Evolutionary conservation across 2,329 filamentous ascomycete species (phyloP).

Genomic region (Aspergillus melleus): DNA sequence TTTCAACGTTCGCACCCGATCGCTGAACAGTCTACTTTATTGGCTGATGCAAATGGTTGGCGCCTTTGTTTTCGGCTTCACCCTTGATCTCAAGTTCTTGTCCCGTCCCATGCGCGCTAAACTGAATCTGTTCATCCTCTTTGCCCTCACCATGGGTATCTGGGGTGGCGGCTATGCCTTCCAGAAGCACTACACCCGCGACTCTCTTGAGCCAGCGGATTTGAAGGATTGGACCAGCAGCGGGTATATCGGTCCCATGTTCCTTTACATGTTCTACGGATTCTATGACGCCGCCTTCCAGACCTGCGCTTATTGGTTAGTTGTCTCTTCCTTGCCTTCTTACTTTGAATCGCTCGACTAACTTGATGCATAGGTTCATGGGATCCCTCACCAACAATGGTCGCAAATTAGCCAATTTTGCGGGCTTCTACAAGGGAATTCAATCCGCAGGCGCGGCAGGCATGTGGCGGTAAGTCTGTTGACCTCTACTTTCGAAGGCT

Average conservation of each 20-base stretch:
- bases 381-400: constrained; percentile 89
- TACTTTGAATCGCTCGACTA: not conserved
- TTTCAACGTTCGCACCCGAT: constrained; percentile 72
- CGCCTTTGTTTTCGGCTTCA: constrained; percentile 69
- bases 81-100: constrained; percentile 62
- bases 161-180: constrained; percentile 85
- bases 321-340: constrained; percentile 7
- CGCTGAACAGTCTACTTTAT: constrained; percentile 79
- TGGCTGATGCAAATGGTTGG: constrained; percentile 77
- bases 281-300: constrained; percentile 91
- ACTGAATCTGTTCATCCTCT: constrained; percentile 60
- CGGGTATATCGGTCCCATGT: constrained; percentile 76
- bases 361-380: constrained; percentile 66
- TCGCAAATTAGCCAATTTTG: constrained; percentile 87
- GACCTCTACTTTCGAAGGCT: not conserved
- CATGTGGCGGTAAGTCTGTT: constrained; percentile 42
- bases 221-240: constrained; percentile 64
- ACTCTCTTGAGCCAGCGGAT: constrained; percentile 18
- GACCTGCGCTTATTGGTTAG: constrained; percentile 81
- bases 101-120: constrained; percentile 69
- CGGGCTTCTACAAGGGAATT: constrained; percentile 86
- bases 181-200: constrained; percentile 62
- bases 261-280: constrained; percentile 87
- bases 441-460: constrained; percentile 80
- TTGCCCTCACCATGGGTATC: constrained; percentile 70